A percentile compares a stretch with the other conserved stretches of the same genome.
Conservation (phyloP, 768 basidiomycete species). For the Tephrocybe sp. region DNA sequence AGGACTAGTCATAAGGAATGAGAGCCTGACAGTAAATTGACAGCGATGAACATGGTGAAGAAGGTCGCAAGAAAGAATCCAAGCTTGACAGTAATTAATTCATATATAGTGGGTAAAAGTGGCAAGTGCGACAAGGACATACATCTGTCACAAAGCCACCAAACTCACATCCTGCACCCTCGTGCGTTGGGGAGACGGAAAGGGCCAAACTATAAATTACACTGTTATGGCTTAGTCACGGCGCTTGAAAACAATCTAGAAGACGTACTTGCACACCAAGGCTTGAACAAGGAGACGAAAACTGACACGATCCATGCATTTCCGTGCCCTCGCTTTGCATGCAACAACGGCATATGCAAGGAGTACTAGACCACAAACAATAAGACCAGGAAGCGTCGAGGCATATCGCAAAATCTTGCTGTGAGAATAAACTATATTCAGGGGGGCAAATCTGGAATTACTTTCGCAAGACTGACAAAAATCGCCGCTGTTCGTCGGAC, state of each 20-base stretch:
- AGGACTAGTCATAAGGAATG: too few species aligned
- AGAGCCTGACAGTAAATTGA: neutral
- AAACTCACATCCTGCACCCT: constrained; percentile 15
- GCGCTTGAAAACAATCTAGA: constrained; percentile 9
- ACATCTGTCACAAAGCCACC: constrained; percentile 20
- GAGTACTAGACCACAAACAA: constrained; percentile 16
- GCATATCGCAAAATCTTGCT: constrained; percentile 2
- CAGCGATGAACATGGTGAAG: neutral
- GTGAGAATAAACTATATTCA: too few species aligned
- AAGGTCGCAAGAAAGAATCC: neutral
- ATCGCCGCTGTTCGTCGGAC: too few species aligned
- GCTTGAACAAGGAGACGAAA: constrained; percentile 22
- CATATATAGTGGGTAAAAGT: neutral
- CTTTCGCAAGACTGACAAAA: too few species aligned
- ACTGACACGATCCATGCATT: constrained; percentile 22
- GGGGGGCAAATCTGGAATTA: too few species aligned
- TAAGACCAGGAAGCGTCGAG: constrained; percentile 16
- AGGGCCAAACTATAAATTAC: constrained; percentile 20
- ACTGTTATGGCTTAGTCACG: too few species aligned
- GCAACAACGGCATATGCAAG: constrained; percentile 16
- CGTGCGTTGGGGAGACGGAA: constrained; percentile 13
- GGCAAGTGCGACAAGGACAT: too few species aligned
- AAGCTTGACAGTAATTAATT: neutral
- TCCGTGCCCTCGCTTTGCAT: constrained; percentile 1
- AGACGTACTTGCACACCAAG: constrained; percentile 19